These are phyloP conservation scores for Trichosanthes truncata DNA, from an alignment of 306 rosid genomes.

Conservation along the genomic window DNA sequence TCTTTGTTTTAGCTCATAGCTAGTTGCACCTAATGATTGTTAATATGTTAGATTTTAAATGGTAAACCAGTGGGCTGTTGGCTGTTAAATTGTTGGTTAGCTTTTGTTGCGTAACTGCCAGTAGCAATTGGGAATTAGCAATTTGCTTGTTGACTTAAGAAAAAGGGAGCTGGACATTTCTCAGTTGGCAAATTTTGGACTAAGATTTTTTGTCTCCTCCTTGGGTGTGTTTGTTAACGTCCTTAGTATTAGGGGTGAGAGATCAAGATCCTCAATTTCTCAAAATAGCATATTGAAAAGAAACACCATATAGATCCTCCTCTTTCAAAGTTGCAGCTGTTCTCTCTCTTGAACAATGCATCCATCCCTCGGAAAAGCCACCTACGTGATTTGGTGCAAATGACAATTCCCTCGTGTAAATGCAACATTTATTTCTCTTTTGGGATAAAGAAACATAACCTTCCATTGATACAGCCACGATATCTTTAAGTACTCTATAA, in stretches of 20 bases:
- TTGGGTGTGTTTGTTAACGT: no score
- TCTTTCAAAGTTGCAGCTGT: no score
- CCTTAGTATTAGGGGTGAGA: neutral
- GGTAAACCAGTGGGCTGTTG: neutral
- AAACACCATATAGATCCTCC: no score
- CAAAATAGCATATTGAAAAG: neutral
- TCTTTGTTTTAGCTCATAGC: neutral
- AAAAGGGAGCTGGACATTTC: no score
- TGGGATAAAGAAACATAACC: neutral
- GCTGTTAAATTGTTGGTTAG: neutral
- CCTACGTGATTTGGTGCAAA: no score
- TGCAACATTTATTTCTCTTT: neutral
- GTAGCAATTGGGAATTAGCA: no score
- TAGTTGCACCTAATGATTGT: neutral
- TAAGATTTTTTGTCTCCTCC: no score
- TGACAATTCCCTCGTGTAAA: no score
- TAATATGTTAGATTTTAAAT: neutral
- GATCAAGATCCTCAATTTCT: neutral
- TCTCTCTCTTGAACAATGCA: no score
- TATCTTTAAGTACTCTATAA: neutral
- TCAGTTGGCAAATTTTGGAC: no score
- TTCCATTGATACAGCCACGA: neutral
- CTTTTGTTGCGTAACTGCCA: neutral
- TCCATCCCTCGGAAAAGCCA: no score
- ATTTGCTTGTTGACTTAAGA: no score